Evolutionary conservation across 2,329 filamentous ascomycete genomes (phyloP).

Genomic region (Xylaria sp.): DNA sequence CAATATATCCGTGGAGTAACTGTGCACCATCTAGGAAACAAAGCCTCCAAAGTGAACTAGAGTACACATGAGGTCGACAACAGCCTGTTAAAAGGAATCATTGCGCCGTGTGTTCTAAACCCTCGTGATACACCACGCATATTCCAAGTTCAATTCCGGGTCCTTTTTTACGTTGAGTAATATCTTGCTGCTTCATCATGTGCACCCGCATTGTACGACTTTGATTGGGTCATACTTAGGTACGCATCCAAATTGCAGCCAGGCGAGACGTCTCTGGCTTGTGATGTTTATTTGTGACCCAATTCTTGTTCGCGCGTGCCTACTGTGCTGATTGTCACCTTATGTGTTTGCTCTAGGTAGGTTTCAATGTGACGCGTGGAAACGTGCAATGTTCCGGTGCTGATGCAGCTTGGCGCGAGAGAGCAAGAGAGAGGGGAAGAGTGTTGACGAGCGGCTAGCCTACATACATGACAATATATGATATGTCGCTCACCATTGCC

Average conservation of each 20-base stretch:
- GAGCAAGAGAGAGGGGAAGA: slow-evolving; percentile 5
- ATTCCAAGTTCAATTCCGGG: no score
- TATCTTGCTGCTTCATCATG: slow-evolving; percentile 3
- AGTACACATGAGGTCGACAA: not conserved
- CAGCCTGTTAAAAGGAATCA: not conserved
- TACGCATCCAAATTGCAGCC: slow-evolving; percentile 32
- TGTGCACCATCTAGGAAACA: no score
- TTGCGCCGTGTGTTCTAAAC: not conserved
- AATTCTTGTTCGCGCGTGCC: not conserved
- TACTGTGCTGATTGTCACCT: not conserved
- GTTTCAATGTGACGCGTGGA: slow-evolving; percentile 25
- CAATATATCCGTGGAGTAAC: not conserved
- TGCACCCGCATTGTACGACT: slow-evolving; percentile 19
- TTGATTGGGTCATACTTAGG: not conserved
- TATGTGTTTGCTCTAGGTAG: not conserved
- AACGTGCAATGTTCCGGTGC: slow-evolving; percentile 36
- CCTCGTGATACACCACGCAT: not conserved
- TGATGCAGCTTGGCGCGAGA: slow-evolving; percentile 40
- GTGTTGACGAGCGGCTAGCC: slow-evolving; percentile 26
- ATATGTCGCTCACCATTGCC: slow-evolving; percentile 16
- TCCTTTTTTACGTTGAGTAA: no score
- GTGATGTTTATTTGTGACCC: slow-evolving; percentile 8
- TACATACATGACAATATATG: slow-evolving; percentile 9
- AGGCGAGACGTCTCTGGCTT: slow-evolving; percentile 10
- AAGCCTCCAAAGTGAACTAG: no score